Evolutionary conservation across 2,329 filamentous ascomycete genomes (phyloP).

Genomic region (Penicillium fuscoglaucum): DNA sequence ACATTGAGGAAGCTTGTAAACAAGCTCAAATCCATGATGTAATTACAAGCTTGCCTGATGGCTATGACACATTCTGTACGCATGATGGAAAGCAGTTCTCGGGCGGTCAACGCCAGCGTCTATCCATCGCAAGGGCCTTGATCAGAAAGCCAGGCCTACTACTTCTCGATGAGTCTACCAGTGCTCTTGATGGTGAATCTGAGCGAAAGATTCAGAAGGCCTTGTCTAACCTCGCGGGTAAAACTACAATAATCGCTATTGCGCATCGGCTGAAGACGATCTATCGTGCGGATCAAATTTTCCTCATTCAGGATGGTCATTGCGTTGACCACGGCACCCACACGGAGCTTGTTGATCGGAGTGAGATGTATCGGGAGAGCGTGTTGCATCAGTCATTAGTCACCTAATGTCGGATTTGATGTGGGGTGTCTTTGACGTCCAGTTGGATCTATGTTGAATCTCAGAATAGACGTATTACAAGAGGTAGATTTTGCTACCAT

Average conservation of each 20-base stretch:
- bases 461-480: too few relatives aligned
- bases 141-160: conserved; percentile 55
- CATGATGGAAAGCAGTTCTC: conserved; percentile 57
- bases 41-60: conserved; percentile 61
- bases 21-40: conserved; percentile 70
- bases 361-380: conserved; percentile 53
- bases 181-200: conserved; percentile 56
- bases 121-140: conserved; percentile 59
- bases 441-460: too few relatives aligned
- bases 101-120: conserved; percentile 59
- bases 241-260: conserved; percentile 42
- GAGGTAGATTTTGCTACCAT: too few relatives aligned
- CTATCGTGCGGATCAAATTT: conserved; percentile 74
- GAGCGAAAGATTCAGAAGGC: conserved; percentile 50
- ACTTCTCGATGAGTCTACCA: conserved; percentile 61
- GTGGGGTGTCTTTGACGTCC: too few relatives aligned
- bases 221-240: conserved; percentile 31
- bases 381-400: conserved; percentile 48
- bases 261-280: conserved; percentile 45
- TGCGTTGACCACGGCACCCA: conserved; percentile 53
- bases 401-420: too few relatives aligned
- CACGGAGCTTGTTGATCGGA: conserved; percentile 50
- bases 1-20: conserved; percentile 66
- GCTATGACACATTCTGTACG: conserved; percentile 63
- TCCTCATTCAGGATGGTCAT: conserved; percentile 54